Conservation (phyloP, 352 stramenopile genomes). For the Hyaloperonospora arabidopsidis region DNA sequence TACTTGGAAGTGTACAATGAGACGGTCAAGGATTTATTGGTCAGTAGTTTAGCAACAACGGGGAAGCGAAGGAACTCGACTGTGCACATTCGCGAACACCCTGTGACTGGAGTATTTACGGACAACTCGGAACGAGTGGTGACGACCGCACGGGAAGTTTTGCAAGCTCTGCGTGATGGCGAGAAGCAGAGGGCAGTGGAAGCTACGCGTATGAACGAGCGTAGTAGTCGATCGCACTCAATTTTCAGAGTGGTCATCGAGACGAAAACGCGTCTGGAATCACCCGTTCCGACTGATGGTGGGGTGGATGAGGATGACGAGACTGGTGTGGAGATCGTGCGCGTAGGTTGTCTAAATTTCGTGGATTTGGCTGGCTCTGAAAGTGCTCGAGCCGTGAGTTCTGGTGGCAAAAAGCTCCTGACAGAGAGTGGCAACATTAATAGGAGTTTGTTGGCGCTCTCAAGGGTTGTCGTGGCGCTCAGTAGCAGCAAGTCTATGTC, state of each 20-base stretch:
- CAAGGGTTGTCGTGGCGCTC: constrained; percentile 86
- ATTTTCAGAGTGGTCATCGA: constrained; percentile 41
- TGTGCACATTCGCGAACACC: constrained; percentile 41
- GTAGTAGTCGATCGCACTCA: constrained; percentile 48
- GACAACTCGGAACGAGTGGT: constrained; percentile 40
- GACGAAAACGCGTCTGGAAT: constrained; percentile 27
- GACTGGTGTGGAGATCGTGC: constrained; percentile 17
- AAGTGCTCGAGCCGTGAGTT: constrained; percentile 79
- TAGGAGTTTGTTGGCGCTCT: constrained; percentile 68
- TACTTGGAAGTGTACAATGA: constrained; percentile 99
- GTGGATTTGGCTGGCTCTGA: constrained; percentile 90
- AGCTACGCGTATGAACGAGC: constrained; percentile 50
- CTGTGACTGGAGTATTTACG: constrained; percentile 42
- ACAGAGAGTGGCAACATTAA: constrained; percentile 53
- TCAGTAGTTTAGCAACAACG: constrained; percentile 1
- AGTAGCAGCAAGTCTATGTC: constrained; percentile 53
- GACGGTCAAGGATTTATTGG: constrained; percentile 89
- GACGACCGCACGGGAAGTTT: constrained; percentile 30
- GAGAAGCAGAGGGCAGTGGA: constrained; percentile 36
- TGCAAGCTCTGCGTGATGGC: constrained; percentile 34
- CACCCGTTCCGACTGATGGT: constrained; percentile 6
- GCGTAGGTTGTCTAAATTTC: constrained; percentile 73
- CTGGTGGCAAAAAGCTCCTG: constrained; percentile 45
- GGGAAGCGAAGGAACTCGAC: constrained; percentile 21
- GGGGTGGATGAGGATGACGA: not conserved